Evolutionary conservation across 768 basidiomycete genomes (phyloP).

Genomic region (Auriscalpium orientale): DNA sequence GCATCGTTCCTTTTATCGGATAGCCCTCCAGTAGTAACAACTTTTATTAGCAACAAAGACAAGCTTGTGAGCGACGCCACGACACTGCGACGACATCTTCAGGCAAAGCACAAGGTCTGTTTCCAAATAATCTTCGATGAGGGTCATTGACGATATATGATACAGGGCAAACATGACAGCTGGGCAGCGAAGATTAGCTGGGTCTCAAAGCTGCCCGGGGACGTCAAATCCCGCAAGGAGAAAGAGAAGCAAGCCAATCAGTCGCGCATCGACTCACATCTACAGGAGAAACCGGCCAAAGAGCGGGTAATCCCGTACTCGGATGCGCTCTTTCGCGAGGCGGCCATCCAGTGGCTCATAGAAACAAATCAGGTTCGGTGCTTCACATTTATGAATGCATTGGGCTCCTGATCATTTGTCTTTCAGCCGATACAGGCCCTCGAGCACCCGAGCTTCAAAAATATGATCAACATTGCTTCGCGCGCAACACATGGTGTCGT

Average conservation of each 20-base stretch:
- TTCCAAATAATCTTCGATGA: neutral
- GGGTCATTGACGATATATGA: neutral
- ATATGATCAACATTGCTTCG: slow-evolving; percentile 31
- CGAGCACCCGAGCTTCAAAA: slow-evolving; percentile 25
- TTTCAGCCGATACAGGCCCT: slow-evolving; percentile 26
- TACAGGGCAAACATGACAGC: neutral
- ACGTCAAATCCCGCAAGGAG: neutral
- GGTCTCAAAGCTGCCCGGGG: neutral
- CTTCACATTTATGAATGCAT: neutral
- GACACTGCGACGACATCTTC: neutral
- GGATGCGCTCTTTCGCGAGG: slow-evolving; percentile 21
- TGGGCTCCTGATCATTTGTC: neutral
- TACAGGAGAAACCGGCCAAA: neutral
- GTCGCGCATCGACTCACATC: neutral
- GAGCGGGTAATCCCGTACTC: slow-evolving; percentile 23
- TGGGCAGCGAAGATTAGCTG: neutral
- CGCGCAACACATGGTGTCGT: slow-evolving; percentile 29
- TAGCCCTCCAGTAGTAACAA: too few relatives aligned
- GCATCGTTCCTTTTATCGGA: too few relatives aligned
- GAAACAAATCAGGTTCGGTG: slow-evolving; percentile 30
- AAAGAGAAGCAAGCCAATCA: neutral
- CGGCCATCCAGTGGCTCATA: slow-evolving; percentile 31
- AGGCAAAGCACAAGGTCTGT: neutral
- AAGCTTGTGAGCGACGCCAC: neutral
- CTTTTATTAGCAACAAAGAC: neutral